phyloP scores from a whole-genome alignment of 177 flowering plant genomes.

The Tripterygium wilfordii region DNA sequence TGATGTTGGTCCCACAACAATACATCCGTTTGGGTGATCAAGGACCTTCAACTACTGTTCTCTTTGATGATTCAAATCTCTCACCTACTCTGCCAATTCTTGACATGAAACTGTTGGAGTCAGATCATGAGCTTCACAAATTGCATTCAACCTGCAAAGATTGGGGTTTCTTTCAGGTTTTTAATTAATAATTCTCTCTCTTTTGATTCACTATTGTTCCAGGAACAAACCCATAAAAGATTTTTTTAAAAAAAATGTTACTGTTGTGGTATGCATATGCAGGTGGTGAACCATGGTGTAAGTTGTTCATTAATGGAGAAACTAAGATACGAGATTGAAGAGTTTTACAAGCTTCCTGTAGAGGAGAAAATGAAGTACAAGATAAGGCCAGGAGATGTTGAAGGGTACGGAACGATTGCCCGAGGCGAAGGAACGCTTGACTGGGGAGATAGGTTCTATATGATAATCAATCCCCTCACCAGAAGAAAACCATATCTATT shows the following conservation, averaged over 20 bases:
- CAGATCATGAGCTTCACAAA: slow-evolving; percentile 7
- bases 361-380: too few relatives aligned
- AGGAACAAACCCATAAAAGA: not conserved
- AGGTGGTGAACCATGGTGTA: too few relatives aligned
- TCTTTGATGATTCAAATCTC: too few relatives aligned
- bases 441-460: slow-evolving; percentile 10
- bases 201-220: not conserved
- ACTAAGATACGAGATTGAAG: slow-evolving; percentile 20
- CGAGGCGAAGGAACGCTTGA: slow-evolving; percentile 20
- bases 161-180: too few relatives aligned
- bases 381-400: too few relatives aligned
- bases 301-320: slow-evolving; percentile 27
- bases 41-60: not conserved
- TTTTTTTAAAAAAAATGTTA: not conserved
- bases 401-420: too few relatives aligned
- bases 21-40: too few relatives aligned
- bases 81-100: slow-evolving; percentile 8
- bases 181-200: too few relatives aligned
- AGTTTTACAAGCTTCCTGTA: too few relatives aligned
- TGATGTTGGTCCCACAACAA: too few relatives aligned
- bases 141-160: slow-evolving; percentile 18
- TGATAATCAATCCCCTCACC: too few relatives aligned
- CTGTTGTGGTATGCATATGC: slow-evolving; percentile 19
- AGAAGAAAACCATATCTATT: too few relatives aligned
- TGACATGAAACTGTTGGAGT: slow-evolving; percentile 9